Evolutionary conservation across 129 eudicot genomes (phyloP).

Genomic region (Flaveria ramosissima): DNA sequence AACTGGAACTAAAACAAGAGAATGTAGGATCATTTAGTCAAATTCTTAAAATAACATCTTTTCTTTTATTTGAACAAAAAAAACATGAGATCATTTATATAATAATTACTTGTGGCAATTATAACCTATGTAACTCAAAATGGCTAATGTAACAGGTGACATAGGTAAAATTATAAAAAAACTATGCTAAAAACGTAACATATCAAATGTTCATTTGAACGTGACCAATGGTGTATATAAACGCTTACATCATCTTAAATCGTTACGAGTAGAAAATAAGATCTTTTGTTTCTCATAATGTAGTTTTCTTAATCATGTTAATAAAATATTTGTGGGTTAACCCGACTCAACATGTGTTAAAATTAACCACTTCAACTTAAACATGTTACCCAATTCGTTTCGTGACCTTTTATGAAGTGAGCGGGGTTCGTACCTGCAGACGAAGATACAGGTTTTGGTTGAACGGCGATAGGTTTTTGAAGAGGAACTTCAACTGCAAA

Average conservation of each 20-base stretch:
- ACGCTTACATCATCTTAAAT: not conserved
- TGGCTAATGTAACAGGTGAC: not conserved
- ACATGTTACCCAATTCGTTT: not conserved
- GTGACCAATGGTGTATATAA: not conserved
- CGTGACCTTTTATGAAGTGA: not conserved
- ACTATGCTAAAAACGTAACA: not conserved
- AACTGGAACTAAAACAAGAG: slow-evolving; percentile 44
- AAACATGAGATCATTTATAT: not conserved
- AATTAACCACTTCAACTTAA: not conserved
- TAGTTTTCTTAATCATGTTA: not conserved
- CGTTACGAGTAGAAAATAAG: not conserved
- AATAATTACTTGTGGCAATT: not conserved
- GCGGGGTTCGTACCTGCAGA: slow-evolving; percentile 43
- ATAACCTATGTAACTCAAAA: not conserved
- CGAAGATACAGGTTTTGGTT: slow-evolving; percentile 42
- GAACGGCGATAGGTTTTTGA: slow-evolving; percentile 39
- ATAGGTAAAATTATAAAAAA: not conserved
- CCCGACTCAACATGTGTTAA: not conserved
- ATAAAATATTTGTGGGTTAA: not conserved
- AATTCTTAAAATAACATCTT: no score
- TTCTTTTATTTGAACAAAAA: no score
- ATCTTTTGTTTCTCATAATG: not conserved
- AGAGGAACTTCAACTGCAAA: slow-evolving; percentile 68
- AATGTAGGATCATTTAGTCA: not conserved
- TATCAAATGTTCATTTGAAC: not conserved